These are phyloP conservation scores for Melocanna baccifera DNA, from an alignment of 176 grass and related monocot species.

Conservation along the genomic window DNA sequence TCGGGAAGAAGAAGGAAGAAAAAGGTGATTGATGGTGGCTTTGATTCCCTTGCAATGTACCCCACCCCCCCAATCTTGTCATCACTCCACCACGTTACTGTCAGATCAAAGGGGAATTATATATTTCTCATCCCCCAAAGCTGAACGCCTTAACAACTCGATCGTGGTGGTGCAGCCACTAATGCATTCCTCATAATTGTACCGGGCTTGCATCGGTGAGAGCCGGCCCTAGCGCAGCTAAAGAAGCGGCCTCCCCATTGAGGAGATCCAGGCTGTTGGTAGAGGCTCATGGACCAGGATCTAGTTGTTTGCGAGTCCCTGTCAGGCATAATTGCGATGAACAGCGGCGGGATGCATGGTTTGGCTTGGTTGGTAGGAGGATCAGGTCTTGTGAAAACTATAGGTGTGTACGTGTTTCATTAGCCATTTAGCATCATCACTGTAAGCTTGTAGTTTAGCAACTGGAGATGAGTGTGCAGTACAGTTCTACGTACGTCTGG, in stretches of 20 bases:
- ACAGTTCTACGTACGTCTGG: background rate
- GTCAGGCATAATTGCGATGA: conserved; percentile 20
- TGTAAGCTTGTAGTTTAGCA: background rate
- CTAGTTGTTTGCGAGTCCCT: conserved; percentile 28
- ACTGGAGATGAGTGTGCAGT: background rate
- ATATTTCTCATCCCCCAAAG: background rate
- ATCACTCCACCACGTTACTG: conserved; percentile 37
- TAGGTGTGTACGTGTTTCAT: background rate
- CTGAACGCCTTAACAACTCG: background rate
- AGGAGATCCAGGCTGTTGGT: conserved; percentile 41
- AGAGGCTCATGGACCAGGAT: conserved; percentile 31
- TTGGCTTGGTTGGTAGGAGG: conserved; percentile 23
- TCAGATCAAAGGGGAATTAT: conserved; percentile 27
- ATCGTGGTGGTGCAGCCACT: conserved; percentile 3
- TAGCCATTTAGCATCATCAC: background rate
- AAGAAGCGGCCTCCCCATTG: background rate
- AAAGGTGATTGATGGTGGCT: conserved; percentile 29
- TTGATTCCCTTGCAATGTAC: conserved; percentile 72
- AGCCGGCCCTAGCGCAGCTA: background rate
- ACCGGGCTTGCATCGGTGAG: conserved; percentile 3
- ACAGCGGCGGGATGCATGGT: background rate
- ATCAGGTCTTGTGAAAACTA: conserved; percentile 33
- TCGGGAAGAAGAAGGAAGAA: conserved; percentile 1
- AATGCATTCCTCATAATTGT: conserved; percentile 30
- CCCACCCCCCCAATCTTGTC: conserved; percentile 33